Base-by-base conservation (phyloP, 2,329 filamentous ascomycete genomes). In the Ophiostoma montium region DNA sequence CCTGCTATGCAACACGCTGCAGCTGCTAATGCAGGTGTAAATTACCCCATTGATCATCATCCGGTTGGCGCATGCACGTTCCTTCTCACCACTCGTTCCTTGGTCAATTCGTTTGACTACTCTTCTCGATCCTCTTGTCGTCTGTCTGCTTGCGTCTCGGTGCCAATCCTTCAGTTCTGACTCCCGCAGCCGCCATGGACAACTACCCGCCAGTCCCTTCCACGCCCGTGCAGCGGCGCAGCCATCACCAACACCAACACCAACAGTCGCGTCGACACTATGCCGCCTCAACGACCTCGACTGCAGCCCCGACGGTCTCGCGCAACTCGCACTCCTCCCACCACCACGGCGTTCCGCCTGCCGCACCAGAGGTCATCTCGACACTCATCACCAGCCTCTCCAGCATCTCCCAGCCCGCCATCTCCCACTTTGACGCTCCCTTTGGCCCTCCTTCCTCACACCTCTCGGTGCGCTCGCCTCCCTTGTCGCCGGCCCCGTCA, bases 381-480 rank as follows among this genome's bases (percentile, higher is more conserved):
- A 76, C 72, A 49, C 68, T 79, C 48, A 88, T 84, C 65, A 86
- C 80, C 55, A 86, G 74, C 48, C 71, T 83, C 35, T 78, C 78
- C 57, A 77, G 78, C 59, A 85, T 76, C 57, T 83, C 80, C 18
- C 72, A 76, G 45, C 82, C 84, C 19, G 75, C 82, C 49, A 78
- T 74, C 61, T 71, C 75, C 52, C 80, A 85, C 61, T 86, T 87
- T 60, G 83, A 88, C 57, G 71, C 69, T 49, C 65, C 71, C 46
- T 66, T 70, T 19, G 62, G 63, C 53, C 30, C 45, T 11, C n/a
- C 21, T 13, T 7, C 19, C n/a, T 19, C 67, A 13, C 65, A 69
- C 32, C 64, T 66, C 23, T 60, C 16, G 62, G 47, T 6, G 31
- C 35, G 39, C 46, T 46, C 42, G n/a, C 47, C 35, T 23, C 65